Evolutionary conservation across 306 rosid genomes (phyloP).

Genomic region (Fragaria iinumae): DNA sequence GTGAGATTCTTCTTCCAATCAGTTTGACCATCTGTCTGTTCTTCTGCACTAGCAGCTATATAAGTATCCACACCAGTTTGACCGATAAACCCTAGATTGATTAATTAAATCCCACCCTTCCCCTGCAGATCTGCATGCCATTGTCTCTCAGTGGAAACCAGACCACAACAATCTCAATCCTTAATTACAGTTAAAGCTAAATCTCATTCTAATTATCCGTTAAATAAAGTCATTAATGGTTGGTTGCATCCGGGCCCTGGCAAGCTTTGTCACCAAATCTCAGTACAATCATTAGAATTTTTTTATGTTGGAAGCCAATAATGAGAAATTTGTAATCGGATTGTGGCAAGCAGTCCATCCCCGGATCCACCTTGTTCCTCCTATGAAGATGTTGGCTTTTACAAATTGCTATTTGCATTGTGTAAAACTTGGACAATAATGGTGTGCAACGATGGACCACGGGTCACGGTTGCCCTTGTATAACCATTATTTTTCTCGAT

Average conservation of each 20-base stretch:
- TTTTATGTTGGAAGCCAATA: not conserved
- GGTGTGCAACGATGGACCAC: no score
- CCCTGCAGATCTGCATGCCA: conserved; percentile 9
- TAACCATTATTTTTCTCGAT: no score
- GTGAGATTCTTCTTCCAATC: conserved; percentile 6
- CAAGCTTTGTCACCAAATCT: not conserved
- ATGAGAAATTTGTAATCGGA: not conserved
- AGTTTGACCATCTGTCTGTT: conserved; percentile 49
- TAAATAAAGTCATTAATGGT: not conserved
- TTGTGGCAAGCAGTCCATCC: not conserved
- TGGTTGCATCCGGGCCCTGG: not conserved
- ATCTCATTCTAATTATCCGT: not conserved
- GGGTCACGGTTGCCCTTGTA: no score
- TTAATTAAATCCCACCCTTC: not conserved
- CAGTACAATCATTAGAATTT: not conserved
- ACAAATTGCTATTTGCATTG: no score
- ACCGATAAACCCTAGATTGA: not conserved
- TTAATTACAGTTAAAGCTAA: not conserved
- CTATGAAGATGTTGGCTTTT: no score
- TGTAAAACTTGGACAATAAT: no score
- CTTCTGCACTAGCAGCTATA: conserved; percentile 7
- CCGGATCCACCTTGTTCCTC: no score
- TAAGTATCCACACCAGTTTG: conserved; percentile 8
- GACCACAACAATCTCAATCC: not conserved
- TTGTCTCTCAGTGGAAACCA: conserved; percentile 16